These are phyloP conservation scores for Yamadazyma kitorensis DNA, from an alignment of 805 yeast species.

Conservation along the genomic window DNA sequence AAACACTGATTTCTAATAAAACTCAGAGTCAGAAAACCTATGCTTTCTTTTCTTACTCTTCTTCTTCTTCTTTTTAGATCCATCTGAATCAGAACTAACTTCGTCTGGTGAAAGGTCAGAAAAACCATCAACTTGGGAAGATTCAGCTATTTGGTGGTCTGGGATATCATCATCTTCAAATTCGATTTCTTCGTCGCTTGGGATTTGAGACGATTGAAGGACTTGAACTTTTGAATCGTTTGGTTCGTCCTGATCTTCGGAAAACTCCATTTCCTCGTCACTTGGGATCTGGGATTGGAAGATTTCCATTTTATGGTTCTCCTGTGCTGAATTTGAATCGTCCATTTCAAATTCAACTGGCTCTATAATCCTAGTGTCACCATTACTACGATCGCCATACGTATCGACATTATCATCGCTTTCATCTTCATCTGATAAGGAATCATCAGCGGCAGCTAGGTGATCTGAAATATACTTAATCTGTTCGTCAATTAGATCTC, in stretches of 20 bases:
- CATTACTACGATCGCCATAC: background rate
- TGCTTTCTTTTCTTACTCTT: too few relatives aligned
- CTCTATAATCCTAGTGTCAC: background rate
- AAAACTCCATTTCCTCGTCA: conserved; percentile 9
- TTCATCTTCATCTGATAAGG: conserved; percentile 3
- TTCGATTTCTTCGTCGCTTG: conserved; percentile 7
- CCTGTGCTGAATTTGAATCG: background rate
- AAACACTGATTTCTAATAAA: too few relatives aligned
- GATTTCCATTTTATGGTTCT: background rate
- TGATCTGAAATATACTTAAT: conserved; percentile 1
- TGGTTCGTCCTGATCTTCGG: conserved; percentile 2
- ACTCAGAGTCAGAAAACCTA: too few relatives aligned
- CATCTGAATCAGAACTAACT: too few relatives aligned
- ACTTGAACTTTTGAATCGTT: too few relatives aligned
- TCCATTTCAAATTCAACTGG: background rate
- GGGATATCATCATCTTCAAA: conserved; percentile 3
- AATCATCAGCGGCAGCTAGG: conserved; percentile 7
- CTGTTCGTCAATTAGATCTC: conserved; percentile 14
- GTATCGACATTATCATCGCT: conserved; percentile 1
- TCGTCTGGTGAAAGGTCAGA: too few relatives aligned
- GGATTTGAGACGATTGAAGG: conserved; percentile 7
- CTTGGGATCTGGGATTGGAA: conserved; percentile 4
- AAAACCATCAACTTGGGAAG: too few relatives aligned
- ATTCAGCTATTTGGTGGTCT: too few relatives aligned
- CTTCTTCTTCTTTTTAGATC: too few relatives aligned